These are phyloP conservation scores for Euphorbia corollata DNA, from an alignment of 441 rosid genomes.

Conservation along the genomic window DNA sequence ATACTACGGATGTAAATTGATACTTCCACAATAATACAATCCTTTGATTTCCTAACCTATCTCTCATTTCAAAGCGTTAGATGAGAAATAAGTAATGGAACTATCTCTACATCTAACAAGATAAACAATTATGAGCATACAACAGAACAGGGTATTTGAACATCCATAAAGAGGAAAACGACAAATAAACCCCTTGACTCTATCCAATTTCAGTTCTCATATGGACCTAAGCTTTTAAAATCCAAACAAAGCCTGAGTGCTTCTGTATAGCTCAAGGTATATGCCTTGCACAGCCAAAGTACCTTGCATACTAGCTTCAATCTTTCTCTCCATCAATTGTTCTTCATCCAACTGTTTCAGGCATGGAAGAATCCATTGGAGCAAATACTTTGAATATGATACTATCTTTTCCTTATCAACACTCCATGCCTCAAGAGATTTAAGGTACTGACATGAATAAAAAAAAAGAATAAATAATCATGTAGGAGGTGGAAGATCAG, in stretches of 20 bases:
- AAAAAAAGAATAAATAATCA: background rate
- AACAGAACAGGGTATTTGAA: background rate
- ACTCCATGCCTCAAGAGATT: background rate
- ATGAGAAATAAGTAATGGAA: background rate
- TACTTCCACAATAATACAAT: background rate
- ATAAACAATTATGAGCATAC: background rate
- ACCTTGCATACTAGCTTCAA: constrained; percentile 43
- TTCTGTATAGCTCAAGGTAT: background rate
- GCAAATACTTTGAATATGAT: constrained; percentile 27
- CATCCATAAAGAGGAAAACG: background rate
- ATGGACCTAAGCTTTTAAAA: background rate
- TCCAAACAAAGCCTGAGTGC: background rate
- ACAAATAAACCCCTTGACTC: background rate
- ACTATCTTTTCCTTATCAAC: constrained; percentile 17
- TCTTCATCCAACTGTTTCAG: constrained; percentile 34
- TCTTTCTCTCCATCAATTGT: constrained; percentile 37
- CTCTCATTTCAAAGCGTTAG: background rate
- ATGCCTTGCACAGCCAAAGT: constrained; percentile 2
- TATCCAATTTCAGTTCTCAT: background rate
- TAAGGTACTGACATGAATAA: constrained; percentile 15
- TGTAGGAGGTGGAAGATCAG: background rate
- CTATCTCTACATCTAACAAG: background rate
- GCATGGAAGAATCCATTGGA: constrained; percentile 36
- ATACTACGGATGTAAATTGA: background rate
- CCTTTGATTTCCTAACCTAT: background rate